Base-by-base conservation (phyloP, 2,329 filamentous ascomycete species). In the Venturia aucupariae region DNA sequence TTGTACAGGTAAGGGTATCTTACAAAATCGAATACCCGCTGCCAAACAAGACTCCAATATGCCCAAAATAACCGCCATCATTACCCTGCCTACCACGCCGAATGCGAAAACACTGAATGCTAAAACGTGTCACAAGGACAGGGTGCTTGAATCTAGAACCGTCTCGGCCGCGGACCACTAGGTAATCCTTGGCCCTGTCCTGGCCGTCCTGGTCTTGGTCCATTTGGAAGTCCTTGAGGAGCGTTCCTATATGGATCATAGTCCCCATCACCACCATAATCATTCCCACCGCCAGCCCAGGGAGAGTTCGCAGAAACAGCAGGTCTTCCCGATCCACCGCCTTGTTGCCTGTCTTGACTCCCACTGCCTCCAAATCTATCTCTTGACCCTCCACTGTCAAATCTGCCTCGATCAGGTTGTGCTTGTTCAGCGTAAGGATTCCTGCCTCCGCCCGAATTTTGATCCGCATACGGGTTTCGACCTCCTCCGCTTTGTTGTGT, bases 161-260 rank as follows among this genome's bases (percentile, higher is more conserved):
- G 39, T 27, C 61, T 44, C 24, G 75, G 75, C 68, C 74, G 71
- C 51, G 74, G 74, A 65, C 74, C 74, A 68, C 71, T 75, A 48
- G 74, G 74, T 63, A 76, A 67, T 35, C 74, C 74, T 39, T 63
- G 42, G n/a, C 71, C 62, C 61, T 73, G 72, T 19, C 71, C 62
- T 64, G 72, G 72, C 44, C 71, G 72, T 41, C 69, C 68, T 57
- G 39, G 19, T 41, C 61, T 15, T 4, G 60, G 64, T 35, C 51
- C 51, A 30, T 44, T 24, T 7, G 61, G 46, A 15, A 64, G 41
- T 55, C 64, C 64, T 30, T 35, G 32, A 39, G 62, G 32, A 22
- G 44, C 24, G 13, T 30, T 17, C 51, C 51, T 57, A 32, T 38
- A 38, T 38, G 35, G 35, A 38, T 39, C 61, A 24, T 64, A 59